phyloP scores from a whole-genome alignment of 1,284 basidiomycete genomes.

The Ustilago curta region DNA sequence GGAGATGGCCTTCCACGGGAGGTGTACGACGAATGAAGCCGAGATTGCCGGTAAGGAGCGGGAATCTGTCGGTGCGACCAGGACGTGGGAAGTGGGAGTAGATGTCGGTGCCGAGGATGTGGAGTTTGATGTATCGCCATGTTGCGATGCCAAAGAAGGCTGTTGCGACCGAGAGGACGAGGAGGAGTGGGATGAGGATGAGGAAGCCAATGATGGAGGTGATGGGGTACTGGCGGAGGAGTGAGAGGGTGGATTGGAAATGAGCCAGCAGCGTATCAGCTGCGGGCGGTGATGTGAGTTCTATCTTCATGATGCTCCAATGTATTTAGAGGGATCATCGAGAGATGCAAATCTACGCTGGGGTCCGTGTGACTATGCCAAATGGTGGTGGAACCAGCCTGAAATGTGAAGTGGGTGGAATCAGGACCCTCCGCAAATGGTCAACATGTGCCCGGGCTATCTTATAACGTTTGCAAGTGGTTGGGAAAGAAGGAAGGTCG shows the following conservation, averaged over 20 bases:
- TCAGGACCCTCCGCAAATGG: not conserved
- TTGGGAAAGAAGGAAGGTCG: not conserved
- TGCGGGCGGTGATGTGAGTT: slow-evolving; percentile 6
- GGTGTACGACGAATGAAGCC: slow-evolving; percentile 34
- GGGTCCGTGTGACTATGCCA: not conserved
- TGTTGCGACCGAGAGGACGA: not conserved
- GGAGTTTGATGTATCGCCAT: slow-evolving; percentile 26
- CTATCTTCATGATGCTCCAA: slow-evolving; percentile 22
- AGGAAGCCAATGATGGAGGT: slow-evolving; percentile 9
- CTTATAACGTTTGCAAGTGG: not conserved
- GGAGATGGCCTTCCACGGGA: slow-evolving; percentile 44
- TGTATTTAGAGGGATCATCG: not conserved
- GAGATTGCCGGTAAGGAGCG: slow-evolving; percentile 38
- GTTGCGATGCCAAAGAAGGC: slow-evolving; percentile 9
- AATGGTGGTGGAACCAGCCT: too few relatives aligned
- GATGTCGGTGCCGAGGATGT: slow-evolving; percentile 36
- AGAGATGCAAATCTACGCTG: too few relatives aligned
- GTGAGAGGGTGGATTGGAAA: slow-evolving; percentile 1
- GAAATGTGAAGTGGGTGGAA: too few relatives aligned
- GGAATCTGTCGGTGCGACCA: slow-evolving; percentile 19
- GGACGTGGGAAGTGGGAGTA: slow-evolving; percentile 42
- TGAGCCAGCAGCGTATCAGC: not conserved
- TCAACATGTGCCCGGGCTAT: not conserved
- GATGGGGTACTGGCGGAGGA: slow-evolving; percentile 16
- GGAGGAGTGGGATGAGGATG: slow-evolving; percentile 12